These are phyloP conservation scores for Puccinia novopanici DNA, from an alignment of 1,284 basidiomycete genomes.

Conservation along the genomic window DNA sequence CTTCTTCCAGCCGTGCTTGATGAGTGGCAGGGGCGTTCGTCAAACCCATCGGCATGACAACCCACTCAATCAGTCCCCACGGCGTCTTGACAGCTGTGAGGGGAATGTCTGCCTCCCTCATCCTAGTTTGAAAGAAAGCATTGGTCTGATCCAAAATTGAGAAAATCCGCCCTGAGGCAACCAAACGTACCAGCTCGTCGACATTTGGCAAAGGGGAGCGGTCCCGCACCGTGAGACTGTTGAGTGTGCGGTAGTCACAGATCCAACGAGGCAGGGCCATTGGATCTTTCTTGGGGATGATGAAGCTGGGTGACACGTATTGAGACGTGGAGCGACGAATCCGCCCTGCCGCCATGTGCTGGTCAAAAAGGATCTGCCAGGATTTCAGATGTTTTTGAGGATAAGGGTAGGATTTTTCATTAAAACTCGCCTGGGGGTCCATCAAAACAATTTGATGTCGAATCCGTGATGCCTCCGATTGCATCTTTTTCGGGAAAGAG, in stretches of 20 bases:
- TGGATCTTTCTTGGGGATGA: too few species aligned
- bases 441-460: too few species aligned
- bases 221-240: conserved; percentile 6
- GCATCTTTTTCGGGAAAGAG: conserved; percentile 20
- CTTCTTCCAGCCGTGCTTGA: conserved; percentile 51
- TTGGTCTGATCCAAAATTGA: conserved; percentile 62
- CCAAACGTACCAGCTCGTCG: conserved; percentile 1
- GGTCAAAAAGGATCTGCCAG: not conserved
- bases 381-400: conserved; percentile 9
- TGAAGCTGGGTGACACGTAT: conserved; percentile 10
- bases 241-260: not conserved
- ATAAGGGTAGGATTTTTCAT: conserved; percentile 15
- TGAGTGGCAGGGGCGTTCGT: conserved; percentile 61
- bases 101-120: conserved; percentile 60
- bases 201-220: conserved; percentile 13
- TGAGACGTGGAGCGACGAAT: conserved; percentile 5
- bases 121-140: conserved; percentile 61
- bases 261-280: not conserved
- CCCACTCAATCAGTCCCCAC: too few species aligned
- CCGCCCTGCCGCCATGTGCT: conserved; percentile 6
- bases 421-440: too few species aligned
- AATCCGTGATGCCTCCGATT: too few species aligned
- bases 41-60: conserved; percentile 62
- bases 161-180: conserved; percentile 55
- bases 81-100: conserved; percentile 61